Evolutionary conservation across 441 rosid genomes (phyloP).

Genomic region (Erysimum cheiri): DNA sequence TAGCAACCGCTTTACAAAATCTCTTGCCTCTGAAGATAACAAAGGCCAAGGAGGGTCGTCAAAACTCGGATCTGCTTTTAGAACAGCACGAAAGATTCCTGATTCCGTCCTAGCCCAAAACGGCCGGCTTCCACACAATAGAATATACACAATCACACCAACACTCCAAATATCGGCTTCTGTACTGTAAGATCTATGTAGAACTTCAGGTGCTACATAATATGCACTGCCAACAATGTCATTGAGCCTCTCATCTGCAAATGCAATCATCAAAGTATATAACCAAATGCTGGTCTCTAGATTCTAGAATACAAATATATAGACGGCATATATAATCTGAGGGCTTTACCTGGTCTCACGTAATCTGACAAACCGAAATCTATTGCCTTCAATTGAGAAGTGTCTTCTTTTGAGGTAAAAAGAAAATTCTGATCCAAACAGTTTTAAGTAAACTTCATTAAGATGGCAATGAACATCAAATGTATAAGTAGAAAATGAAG

Average conservation of each 20-base stretch:
- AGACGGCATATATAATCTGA: background rate
- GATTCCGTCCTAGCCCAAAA: constrained; percentile 99
- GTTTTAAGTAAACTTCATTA: constrained; percentile 45
- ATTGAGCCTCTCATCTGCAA: constrained; percentile 93
- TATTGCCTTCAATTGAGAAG: constrained; percentile 82
- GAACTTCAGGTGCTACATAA: constrained; percentile 97
- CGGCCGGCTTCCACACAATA: constrained; percentile 95
- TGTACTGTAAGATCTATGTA: constrained; percentile 88
- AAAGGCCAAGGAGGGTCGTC: constrained; percentile 98
- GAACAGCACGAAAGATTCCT: constrained; percentile 89
- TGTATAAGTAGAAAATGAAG: background rate
- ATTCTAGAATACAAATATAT: background rate
- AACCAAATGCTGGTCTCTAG: background rate
- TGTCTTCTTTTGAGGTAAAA: constrained; percentile 80
- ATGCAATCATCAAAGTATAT: constrained; percentile 1
- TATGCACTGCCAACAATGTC: constrained; percentile 99
- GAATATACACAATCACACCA: constrained; percentile 97
- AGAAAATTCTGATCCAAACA: constrained; percentile 85
- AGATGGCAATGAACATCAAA: constrained; percentile 25
- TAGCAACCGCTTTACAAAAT: constrained; percentile 81
- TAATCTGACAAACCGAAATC: constrained; percentile 98
- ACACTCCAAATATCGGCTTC: constrained; percentile 98
- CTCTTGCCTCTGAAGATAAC: constrained; percentile 84
- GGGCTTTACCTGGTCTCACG: constrained; percentile 84
- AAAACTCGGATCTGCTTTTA: constrained; percentile 91